phyloP scores from a whole-genome alignment of 345 rosid species.

The Hibiscus tridactylites region DNA sequence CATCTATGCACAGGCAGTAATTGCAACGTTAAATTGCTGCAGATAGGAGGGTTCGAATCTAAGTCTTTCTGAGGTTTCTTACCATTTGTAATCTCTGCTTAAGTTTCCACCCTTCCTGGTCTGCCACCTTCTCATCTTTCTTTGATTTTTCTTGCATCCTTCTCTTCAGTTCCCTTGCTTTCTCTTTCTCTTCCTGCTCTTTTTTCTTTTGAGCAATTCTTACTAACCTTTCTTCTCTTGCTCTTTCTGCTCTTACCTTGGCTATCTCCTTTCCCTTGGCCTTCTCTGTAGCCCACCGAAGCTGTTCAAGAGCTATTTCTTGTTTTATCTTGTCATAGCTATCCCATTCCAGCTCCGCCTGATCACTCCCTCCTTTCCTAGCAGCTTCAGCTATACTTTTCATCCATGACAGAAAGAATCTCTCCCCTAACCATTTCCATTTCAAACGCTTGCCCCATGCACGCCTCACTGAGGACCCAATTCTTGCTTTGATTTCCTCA shows the following conservation, averaged over 20 bases:
- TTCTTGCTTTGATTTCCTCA: conserved; percentile 58
- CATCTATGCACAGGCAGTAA: not conserved
- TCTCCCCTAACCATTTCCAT: conserved; percentile 36
- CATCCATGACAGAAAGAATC: conserved; percentile 42
- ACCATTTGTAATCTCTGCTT: conserved; percentile 5
- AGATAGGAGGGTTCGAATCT: not conserved
- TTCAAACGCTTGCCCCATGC: conserved; percentile 59
- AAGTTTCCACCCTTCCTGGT: not conserved
- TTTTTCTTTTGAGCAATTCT: conserved; percentile 49
- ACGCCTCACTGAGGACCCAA: conserved; percentile 42
- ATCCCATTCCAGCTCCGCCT: conserved; percentile 61
- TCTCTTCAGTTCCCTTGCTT: conserved; percentile 29
- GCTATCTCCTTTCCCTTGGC: conserved; percentile 37
- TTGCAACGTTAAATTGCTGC: not conserved
- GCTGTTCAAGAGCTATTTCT: conserved; percentile 41
- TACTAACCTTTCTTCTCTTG: conserved; percentile 43
- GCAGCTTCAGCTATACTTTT: conserved; percentile 58
- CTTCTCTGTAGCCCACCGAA: conserved; percentile 35
- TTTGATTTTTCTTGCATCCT: not conserved
- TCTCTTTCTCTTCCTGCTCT: conserved; percentile 35
- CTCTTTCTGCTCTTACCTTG: conserved; percentile 36
- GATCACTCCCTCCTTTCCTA: conserved; percentile 52
- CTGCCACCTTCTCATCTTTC: not conserved
- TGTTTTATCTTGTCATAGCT: conserved; percentile 47
- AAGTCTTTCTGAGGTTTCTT: not conserved